Evolutionary conservation across 306 rosid species (phyloP).

Genomic region (Lathyrus tuberosus): DNA sequence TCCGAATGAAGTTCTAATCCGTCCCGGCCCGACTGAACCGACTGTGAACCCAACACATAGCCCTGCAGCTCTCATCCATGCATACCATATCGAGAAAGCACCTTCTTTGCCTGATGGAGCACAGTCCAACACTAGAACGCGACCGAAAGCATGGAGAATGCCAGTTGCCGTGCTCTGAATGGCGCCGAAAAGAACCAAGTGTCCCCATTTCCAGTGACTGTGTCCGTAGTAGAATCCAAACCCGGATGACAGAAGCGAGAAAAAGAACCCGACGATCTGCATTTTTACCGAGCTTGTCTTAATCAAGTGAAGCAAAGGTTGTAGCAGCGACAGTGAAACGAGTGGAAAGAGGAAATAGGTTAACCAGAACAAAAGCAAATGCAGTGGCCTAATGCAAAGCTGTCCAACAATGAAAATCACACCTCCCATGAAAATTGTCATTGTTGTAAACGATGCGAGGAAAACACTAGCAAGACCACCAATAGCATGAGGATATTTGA

Average conservation of each 20-base stretch:
- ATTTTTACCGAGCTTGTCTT: constrained; percentile 63
- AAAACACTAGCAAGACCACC: constrained; percentile 60
- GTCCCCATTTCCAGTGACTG: constrained; percentile 50
- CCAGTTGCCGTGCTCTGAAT: constrained; percentile 69
- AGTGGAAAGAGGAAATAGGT: constrained; percentile 76
- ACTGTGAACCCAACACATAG: constrained; percentile 59
- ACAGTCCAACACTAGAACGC: constrained; percentile 70
- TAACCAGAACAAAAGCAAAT: constrained; percentile 65
- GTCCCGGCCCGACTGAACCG: constrained; percentile 51
- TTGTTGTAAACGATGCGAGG: constrained; percentile 68
- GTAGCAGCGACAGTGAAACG: constrained; percentile 63
- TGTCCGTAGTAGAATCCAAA: constrained; percentile 56
- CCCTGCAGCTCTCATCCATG: constrained; percentile 68
- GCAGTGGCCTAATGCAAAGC: constrained; percentile 60
- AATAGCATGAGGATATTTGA: constrained; percentile 69
- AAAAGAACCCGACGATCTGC: constrained; percentile 73
- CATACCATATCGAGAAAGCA: constrained; percentile 69
- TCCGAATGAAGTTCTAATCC: constrained; percentile 51
- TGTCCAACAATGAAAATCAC: constrained; percentile 68
- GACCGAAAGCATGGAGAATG: constrained; percentile 65
- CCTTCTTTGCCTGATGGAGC: constrained; percentile 77
- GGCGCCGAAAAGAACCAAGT: constrained; percentile 49
- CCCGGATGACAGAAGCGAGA: constrained; percentile 56
- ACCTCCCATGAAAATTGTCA: constrained; percentile 72
- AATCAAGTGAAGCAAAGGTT: constrained; percentile 58